These are phyloP conservation scores for Exidia glandulosa DNA, from an alignment of 768 basidiomycete genomes.

Conservation along the genomic window DNA sequence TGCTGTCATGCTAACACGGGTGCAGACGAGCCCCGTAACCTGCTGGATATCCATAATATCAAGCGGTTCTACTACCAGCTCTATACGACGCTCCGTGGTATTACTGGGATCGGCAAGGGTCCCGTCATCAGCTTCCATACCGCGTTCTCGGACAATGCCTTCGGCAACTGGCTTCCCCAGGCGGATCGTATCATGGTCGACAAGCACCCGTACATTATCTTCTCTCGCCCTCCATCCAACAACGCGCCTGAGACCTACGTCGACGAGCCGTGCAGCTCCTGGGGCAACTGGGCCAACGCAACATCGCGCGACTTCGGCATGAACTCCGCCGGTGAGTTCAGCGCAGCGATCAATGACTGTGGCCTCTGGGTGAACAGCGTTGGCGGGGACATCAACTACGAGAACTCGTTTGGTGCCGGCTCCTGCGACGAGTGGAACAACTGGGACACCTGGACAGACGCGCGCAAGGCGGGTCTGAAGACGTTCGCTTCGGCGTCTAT, in stretches of 20 bases:
- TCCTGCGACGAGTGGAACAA: slow-evolving; percentile 22
- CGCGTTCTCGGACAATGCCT: not conserved
- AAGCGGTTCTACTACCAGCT: slow-evolving; percentile 40
- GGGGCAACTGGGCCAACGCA: slow-evolving; percentile 24
- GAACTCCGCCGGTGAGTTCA: slow-evolving; percentile 27
- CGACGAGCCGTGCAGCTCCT: slow-evolving; percentile 16
- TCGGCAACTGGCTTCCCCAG: not conserved
- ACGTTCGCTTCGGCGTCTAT: slow-evolving; percentile 23
- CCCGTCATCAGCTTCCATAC: not conserved
- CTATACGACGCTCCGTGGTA: slow-evolving; percentile 12
- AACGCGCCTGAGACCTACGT: not conserved
- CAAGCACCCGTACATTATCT: slow-evolving; percentile 7
- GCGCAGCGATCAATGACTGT: slow-evolving; percentile 22
- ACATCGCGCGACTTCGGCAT: slow-evolving; percentile 22
- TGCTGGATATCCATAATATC: slow-evolving; percentile 43
- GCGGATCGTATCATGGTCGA: slow-evolving; percentile 6
- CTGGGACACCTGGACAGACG: slow-evolving; percentile 19
- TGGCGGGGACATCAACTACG: slow-evolving; percentile 23
- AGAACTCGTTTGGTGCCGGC: slow-evolving; percentile 12
- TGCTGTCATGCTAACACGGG: no score
- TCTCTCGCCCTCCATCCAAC: not conserved
- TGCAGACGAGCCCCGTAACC: slow-evolving; percentile 45
- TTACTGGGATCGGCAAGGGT: not conserved
- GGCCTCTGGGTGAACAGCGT: slow-evolving; percentile 26
- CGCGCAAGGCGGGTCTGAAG: slow-evolving; percentile 19